Evolutionary conservation across 2,329 filamentous ascomycete genomes (phyloP).

Genomic region (Corynespora cassiicola): DNA sequence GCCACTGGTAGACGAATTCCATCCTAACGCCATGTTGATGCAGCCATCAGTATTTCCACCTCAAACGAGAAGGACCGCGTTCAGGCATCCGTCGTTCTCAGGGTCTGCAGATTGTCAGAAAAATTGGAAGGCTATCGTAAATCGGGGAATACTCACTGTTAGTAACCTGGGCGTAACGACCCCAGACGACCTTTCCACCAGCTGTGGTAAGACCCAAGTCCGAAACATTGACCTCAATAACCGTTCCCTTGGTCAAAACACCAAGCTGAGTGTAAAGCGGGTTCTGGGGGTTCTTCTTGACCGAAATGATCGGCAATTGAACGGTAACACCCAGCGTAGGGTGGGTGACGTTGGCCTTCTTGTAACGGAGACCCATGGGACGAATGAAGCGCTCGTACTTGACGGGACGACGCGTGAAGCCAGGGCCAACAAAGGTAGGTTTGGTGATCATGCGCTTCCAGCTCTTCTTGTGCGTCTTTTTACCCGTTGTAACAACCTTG

Average conservation of each 20-base stretch:
- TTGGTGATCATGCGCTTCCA: constrained; percentile 80
- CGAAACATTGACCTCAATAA: constrained; percentile 90
- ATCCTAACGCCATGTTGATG: too few relatives aligned
- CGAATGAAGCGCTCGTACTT: constrained; percentile 64
- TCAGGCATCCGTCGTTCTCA: constrained; percentile 47
- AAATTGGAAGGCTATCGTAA: constrained; percentile 12
- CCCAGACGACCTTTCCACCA: constrained; percentile 73
- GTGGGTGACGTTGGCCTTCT: constrained; percentile 76
- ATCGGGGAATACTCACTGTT: neutral
- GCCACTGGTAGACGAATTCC: too few relatives aligned
- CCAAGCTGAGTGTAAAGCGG: constrained; percentile 93
- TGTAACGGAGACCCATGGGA: constrained; percentile 74
- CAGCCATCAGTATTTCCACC: too few relatives aligned
- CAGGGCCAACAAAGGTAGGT: constrained; percentile 87
- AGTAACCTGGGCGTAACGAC: constrained; percentile 35
- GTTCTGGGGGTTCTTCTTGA: constrained; percentile 87
- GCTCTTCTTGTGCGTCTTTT: constrained; percentile 83
- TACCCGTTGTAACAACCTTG: constrained; percentile 90
- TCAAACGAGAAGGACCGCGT: constrained; percentile 45
- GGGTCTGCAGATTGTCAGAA: constrained; percentile 20
- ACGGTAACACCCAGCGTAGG: constrained; percentile 84
- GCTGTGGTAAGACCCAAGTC: constrained; percentile 92
- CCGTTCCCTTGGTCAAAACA: constrained; percentile 64
- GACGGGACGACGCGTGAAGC: constrained; percentile 88
- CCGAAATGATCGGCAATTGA: constrained; percentile 69